Evolutionary conservation across 2,329 filamentous ascomycete genomes (phyloP), one percentile per base, ranked within the genome.

Genomic region (Colletotrichum tanaceti): DNA sequence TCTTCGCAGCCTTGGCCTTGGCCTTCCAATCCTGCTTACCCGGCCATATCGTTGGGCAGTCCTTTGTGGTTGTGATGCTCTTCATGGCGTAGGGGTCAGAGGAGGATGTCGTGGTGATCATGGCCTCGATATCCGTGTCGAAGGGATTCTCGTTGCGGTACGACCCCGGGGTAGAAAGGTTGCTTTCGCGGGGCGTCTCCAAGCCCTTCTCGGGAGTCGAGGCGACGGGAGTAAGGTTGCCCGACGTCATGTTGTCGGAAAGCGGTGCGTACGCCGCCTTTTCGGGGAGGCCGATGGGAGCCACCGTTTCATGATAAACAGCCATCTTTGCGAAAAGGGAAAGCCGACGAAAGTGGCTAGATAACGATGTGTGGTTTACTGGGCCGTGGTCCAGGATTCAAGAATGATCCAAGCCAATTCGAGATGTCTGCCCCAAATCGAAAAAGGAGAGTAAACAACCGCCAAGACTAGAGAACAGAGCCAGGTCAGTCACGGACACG

Each of bases 21-120:
- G 83, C 80, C 76, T 85, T 86, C 87, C 88, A 89, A 74, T 89
- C 84, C 28, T 84, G 82, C 74, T 87, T 84, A 65, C 85, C 84
- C 5, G 88, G 88, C 88, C 88, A 90, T 20, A 89, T 86, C 38
- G 68, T 65, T 52, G 84, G 81, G 73, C 83, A 85, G 69, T 89
- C 86, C 68, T 81, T 81, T 62, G 82, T 83, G 38, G 75, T 75
- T 46, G 74, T 77, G 20, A 74, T 76, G 64, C 77, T 73, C 67
- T 78, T 79, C 65, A 76, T 75, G 61, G 75, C 78, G 35, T 75
- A 73, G 38, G 76, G 75, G 32, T 68, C 68, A 20, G 75, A 76
- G 5, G 74, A 72, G 65, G 78, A 79, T 55, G 74, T 74, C 52
- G 78, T 74, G 16, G 83, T 79, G 52, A 83, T 76, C 77, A 85